Evolutionary conservation across 495 filamentous ascomycete genomes (phyloP).

Genomic region (Xylaria telfairii): DNA sequence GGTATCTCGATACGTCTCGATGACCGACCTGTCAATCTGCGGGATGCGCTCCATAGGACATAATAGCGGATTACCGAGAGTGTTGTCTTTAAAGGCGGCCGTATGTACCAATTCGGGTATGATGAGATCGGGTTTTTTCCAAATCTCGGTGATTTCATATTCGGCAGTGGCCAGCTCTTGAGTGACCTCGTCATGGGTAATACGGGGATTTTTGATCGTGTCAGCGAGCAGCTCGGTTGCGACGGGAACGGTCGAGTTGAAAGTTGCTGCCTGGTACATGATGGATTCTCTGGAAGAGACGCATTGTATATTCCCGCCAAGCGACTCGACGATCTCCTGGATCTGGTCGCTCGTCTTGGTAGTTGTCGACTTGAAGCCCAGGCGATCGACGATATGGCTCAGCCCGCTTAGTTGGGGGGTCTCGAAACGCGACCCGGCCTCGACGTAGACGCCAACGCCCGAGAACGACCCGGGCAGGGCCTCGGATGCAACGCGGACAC

Average conservation of each 20-base stretch:
- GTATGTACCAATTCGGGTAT: slow-evolving; percentile 93
- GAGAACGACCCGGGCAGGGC: slow-evolving; percentile 95
- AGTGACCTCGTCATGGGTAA: slow-evolving; percentile 88
- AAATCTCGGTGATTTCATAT: slow-evolving; percentile 97
- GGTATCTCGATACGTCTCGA: slow-evolving; percentile 78
- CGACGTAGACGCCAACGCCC: slow-evolving; percentile 94
- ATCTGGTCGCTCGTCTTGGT: slow-evolving; percentile 78
- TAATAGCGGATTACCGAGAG: slow-evolving; percentile 88
- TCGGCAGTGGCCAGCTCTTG: slow-evolving; percentile 88
- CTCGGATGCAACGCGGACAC: slow-evolving; percentile 92
- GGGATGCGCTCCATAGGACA: slow-evolving; percentile 84
- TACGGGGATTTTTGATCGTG: slow-evolving; percentile 86
- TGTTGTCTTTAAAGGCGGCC: slow-evolving; percentile 94
- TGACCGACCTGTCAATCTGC: slow-evolving; percentile 74
- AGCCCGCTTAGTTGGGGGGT: slow-evolving; percentile 83
- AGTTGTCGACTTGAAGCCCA: slow-evolving; percentile 94
- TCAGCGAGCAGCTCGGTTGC: slow-evolving; percentile 89
- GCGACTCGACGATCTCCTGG: slow-evolving; percentile 79
- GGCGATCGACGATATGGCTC: slow-evolving; percentile 92
- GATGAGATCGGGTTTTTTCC: slow-evolving; percentile 96
- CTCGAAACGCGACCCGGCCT: slow-evolving; percentile 95
- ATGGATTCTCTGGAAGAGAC: slow-evolving; percentile 93
- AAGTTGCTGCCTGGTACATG: slow-evolving; percentile 98
- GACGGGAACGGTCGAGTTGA: slow-evolving; percentile 88
- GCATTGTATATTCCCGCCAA: slow-evolving; percentile 96